Percentiles rank a stretch among this genome's conserved stretches.
Conservation (phyloP, 1,284 basidiomycete species). For the Abortiporus biennis region DNA sequence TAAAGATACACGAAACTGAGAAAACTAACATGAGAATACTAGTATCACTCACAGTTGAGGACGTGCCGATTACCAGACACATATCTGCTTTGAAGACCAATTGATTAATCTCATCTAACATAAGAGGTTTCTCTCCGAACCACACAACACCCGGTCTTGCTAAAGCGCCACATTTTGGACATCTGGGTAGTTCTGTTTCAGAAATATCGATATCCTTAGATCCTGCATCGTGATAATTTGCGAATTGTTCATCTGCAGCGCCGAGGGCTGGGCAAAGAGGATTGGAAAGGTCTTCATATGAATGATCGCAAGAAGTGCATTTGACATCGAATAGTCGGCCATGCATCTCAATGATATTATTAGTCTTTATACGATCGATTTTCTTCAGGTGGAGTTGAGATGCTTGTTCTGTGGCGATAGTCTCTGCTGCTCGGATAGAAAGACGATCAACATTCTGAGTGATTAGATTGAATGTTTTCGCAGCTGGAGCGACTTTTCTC, state of each 20-base stretch:
- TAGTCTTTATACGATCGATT: too few species aligned
- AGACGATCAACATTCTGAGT: conserved; percentile 69
- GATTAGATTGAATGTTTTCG: conserved; percentile 43
- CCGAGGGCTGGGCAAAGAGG: conserved; percentile 47
- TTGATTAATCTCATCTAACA: conserved; percentile 37
- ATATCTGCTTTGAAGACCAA: conserved; percentile 47
- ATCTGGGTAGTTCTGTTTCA: conserved; percentile 41
- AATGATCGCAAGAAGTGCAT: conserved; percentile 45
- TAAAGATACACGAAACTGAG: conserved; percentile 14
- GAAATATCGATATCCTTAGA: conserved; percentile 36
- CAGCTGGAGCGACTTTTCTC: conserved; percentile 30
- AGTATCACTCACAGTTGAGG: conserved; percentile 39
- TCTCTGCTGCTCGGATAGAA: conserved; percentile 31
- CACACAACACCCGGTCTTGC: conserved; percentile 60
- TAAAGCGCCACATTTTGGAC: conserved; percentile 42
- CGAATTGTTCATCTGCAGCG: conserved; percentile 45
- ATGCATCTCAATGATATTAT: conserved; percentile 56
- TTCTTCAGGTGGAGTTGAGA: conserved; percentile 5
- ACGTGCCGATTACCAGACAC: conserved; percentile 59
- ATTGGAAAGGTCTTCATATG: conserved; percentile 33
- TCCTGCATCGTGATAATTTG: conserved; percentile 17
- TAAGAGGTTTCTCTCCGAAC: conserved; percentile 52
- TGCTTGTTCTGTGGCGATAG: conserved; percentile 8
- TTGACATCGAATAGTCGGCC: conserved; percentile 51
- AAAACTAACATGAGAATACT: too few species aligned